Evolutionary conservation across 495 filamentous ascomycete genomes (phyloP).

Genomic region (Xylaria scruposa): DNA sequence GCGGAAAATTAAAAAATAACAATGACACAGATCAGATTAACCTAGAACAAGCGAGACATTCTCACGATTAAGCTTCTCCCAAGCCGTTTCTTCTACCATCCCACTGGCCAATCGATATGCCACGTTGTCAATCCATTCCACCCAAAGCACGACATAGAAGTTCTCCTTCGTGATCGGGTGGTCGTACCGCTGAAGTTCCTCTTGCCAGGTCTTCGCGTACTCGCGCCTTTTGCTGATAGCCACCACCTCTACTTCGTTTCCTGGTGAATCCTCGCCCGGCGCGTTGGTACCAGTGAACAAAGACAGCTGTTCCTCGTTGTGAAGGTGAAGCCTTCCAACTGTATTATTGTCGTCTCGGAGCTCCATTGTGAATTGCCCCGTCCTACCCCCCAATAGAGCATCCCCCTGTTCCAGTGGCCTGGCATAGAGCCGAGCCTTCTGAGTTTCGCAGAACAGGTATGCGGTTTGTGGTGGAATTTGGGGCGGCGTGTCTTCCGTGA

Average conservation of each 20-base stretch:
- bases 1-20: too few relatives aligned
- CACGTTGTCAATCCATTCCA: neutral
- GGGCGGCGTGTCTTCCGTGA: neutral
- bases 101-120: slow-evolving; percentile 3
- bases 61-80: slow-evolving; percentile 3
- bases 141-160: slow-evolving; percentile 1
- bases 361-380: neutral
- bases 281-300: neutral
- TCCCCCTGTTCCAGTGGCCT: too few relatives aligned
- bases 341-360: neutral
- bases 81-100: neutral
- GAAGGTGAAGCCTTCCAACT: neutral
- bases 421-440: neutral
- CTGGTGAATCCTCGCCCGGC: neutral
- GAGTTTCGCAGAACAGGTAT: neutral
- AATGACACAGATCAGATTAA: too few relatives aligned
- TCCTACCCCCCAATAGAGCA: too few relatives aligned
- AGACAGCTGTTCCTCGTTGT: neutral
- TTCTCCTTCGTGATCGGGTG: neutral
- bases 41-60: slow-evolving; percentile 3
- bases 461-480: neutral
- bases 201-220: slow-evolving; percentile 2
- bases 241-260: neutral
- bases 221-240: slow-evolving; percentile 11
- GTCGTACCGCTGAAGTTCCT: neutral